A percentile compares a stretch with the other conserved stretches of the same genome.
Evolutionary conservation across 2,329 filamentous ascomycete genomes (phyloP).

Genomic region (Xylariaceae sp.): DNA sequence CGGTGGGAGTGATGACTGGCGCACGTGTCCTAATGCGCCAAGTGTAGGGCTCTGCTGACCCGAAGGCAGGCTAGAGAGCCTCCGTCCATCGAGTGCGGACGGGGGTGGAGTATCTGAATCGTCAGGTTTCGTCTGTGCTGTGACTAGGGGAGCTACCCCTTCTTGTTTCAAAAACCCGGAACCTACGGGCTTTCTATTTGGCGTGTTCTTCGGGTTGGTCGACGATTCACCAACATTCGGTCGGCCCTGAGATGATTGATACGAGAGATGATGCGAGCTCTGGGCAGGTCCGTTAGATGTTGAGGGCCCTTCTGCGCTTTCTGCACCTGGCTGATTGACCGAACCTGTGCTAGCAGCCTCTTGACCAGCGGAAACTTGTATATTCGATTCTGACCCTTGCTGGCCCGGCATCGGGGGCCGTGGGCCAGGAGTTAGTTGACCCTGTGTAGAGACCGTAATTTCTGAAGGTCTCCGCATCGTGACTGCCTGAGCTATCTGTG

Average conservation of each 20-base stretch:
- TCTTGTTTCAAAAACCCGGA: conserved; percentile 29
- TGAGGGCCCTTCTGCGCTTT: conserved; percentile 8
- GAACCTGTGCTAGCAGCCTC: conserved; percentile 2
- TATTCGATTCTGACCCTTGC: conserved; percentile 23
- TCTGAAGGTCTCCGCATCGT: conserved; percentile 32
- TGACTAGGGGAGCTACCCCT: conserved; percentile 1
- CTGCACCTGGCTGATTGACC: conserved; percentile 1
- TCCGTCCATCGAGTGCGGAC: conserved; percentile 21
- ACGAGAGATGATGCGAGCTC: conserved; percentile 21
- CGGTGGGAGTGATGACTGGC: conserved; percentile 33
- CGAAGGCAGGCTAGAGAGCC: conserved; percentile 23
- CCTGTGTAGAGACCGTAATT: conserved; percentile 31
- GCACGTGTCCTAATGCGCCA: conserved; percentile 24
- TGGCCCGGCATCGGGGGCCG: conserved; percentile 23
- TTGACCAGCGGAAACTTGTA: conserved; percentile 20
- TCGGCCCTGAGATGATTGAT: conserved; percentile 27
- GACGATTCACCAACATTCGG: conserved; percentile 16
- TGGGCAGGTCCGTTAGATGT: conserved; percentile 9
- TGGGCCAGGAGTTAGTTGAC: conserved; percentile 11
- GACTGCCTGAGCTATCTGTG: conserved; percentile 25
- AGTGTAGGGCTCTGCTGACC: conserved; percentile 28
- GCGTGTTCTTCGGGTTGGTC: conserved; percentile 22
- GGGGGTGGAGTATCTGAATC: conserved; percentile 17
- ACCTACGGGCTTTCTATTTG: conserved; percentile 37
- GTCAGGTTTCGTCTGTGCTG: conserved; percentile 1